Percentiles rank a stretch among this genome's conserved stretches.
Evolutionary conservation across 768 basidiomycete genomes (phyloP).

Genomic region (Agrocybe chaxingu): DNA sequence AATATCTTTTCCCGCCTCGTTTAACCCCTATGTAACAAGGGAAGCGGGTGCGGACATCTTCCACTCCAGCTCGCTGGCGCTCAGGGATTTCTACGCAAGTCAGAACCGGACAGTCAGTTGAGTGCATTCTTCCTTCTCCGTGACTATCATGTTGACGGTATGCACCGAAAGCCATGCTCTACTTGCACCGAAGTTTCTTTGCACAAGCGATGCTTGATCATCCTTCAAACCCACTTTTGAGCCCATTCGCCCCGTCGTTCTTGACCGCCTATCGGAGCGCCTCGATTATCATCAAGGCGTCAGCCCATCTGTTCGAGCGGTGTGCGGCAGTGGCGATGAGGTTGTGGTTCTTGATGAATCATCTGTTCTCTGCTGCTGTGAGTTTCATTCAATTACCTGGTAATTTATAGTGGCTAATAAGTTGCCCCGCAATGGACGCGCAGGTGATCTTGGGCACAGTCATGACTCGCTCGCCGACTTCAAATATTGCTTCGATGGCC

Average conservation of each 20-base stretch:
- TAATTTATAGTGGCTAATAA: neutral
- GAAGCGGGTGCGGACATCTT: slow-evolving; percentile 47
- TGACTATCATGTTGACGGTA: slow-evolving; percentile 1
- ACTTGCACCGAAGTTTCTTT: slow-evolving; percentile 55
- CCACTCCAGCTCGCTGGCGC: slow-evolving; percentile 45
- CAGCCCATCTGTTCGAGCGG: slow-evolving; percentile 45
- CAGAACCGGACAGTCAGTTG: slow-evolving; percentile 57
- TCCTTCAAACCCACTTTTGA: slow-evolving; percentile 50
- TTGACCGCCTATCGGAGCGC: slow-evolving; percentile 52
- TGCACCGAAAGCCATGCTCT: slow-evolving; percentile 39
- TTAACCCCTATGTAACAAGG: slow-evolving; percentile 41
- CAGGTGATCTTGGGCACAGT: slow-evolving; percentile 59
- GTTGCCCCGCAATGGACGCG: neutral
- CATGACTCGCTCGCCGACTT: slow-evolving; percentile 54
- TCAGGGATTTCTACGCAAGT: slow-evolving; percentile 53
- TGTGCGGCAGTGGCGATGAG: slow-evolving; percentile 45
- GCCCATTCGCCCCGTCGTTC: slow-evolving; percentile 55
- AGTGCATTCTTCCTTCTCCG: slow-evolving; percentile 21
- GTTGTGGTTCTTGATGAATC: slow-evolving; percentile 49
- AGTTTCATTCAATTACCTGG: slow-evolving; percentile 12
- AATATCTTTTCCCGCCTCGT: slow-evolving; percentile 40
- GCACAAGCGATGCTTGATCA: slow-evolving; percentile 55
- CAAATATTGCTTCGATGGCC: slow-evolving; percentile 46
- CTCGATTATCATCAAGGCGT: slow-evolving; percentile 47
- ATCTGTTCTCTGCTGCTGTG: slow-evolving; percentile 49